These are phyloP conservation scores for Aspergillus kassunensis DNA, from an alignment of 495 filamentous ascomycete genomes.

Conservation along the genomic window DNA sequence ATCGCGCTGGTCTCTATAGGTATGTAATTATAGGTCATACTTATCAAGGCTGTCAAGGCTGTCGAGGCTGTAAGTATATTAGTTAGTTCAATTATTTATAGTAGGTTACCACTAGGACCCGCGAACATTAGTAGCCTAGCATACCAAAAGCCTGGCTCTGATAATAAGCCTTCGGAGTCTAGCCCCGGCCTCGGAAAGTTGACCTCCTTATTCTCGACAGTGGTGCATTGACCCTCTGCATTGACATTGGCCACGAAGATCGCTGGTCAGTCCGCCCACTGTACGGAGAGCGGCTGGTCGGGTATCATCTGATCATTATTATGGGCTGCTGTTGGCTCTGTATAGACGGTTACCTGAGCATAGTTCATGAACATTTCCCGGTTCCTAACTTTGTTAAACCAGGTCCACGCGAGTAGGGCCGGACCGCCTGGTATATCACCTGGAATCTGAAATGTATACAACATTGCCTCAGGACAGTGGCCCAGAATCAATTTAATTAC, in stretches of 20 bases:
- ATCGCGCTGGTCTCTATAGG: too few species aligned
- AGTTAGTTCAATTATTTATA: too few species aligned
- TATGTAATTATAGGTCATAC: too few species aligned
- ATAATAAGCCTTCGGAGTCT: too few species aligned
- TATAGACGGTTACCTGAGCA: slow-evolving; percentile 49
- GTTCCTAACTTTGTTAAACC: slow-evolving; percentile 56
- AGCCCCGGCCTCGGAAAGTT: too few species aligned
- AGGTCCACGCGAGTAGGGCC: slow-evolving; percentile 54
- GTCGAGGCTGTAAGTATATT: too few species aligned
- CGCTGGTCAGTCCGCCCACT: slow-evolving; percentile 36
- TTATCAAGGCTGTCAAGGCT: too few species aligned
- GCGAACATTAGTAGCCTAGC: too few species aligned
- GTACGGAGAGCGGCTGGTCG: not conserved
- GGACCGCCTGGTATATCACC: slow-evolving; percentile 51
- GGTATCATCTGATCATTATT: too few species aligned
- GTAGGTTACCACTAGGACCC: too few species aligned
- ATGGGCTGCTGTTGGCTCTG: slow-evolving; percentile 22
- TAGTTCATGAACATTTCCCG: slow-evolving; percentile 66
- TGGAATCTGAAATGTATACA: slow-evolving; percentile 63
- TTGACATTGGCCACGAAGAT: slow-evolving; percentile 55
- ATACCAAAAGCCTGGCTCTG: too few species aligned
- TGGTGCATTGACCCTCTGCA: slow-evolving; percentile 17
- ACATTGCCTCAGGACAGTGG: slow-evolving; percentile 37
- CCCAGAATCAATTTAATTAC: slow-evolving; percentile 40
- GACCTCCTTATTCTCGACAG: slow-evolving; percentile 9